Conservation (phyloP, 2,329 filamentous ascomycete genomes). For the Aspergillus costaricaensis region DNA sequence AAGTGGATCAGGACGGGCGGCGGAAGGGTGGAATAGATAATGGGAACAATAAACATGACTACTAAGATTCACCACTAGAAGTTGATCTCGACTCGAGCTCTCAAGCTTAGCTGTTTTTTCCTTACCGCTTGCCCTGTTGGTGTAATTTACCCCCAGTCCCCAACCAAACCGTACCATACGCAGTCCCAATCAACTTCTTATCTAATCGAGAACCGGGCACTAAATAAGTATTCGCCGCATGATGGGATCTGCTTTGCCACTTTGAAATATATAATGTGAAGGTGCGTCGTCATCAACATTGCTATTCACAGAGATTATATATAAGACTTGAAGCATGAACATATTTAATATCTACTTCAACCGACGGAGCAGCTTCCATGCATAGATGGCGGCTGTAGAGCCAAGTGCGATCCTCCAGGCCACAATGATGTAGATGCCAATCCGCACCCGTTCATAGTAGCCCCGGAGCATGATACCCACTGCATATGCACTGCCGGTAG, state of each 20-base stretch:
- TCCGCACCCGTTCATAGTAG: constrained; percentile 45
- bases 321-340: neutral
- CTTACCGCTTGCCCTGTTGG: neutral
- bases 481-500: constrained; percentile 36
- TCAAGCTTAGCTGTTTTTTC: constrained; percentile 1
- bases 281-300: neutral
- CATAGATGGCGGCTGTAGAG: constrained; percentile 30
- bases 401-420: constrained; percentile 40
- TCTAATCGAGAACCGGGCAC: no score
- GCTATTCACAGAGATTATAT: neutral
- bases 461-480: constrained; percentile 46
- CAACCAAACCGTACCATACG: no score
- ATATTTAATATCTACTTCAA: constrained; percentile 2
- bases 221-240: no score
- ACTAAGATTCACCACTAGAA: neutral
- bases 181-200: no score
- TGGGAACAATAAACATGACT: neutral
- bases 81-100: neutral
- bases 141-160: neutral
- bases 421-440: constrained; percentile 44
- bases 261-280: neutral
- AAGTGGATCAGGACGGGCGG: neutral
- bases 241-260: no score
- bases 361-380: constrained; percentile 33
- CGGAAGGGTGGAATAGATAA: neutral